Evolutionary conservation across 345 rosid genomes (phyloP), one percentile per base, ranked within the genome.

Genomic region (Sonneratia alba): DNA sequence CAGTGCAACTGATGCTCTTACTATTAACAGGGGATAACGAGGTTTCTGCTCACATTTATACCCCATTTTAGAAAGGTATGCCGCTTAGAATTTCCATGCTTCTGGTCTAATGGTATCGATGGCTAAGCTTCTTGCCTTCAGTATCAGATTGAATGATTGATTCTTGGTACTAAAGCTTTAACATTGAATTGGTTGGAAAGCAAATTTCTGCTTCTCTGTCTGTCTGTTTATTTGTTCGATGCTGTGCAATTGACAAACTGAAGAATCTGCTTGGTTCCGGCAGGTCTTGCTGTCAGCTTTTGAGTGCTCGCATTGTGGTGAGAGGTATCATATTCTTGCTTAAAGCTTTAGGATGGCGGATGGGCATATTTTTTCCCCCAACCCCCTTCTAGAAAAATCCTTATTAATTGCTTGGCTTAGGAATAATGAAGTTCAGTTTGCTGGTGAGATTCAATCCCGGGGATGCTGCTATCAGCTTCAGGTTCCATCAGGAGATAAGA

Each of bases 361-460:
- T 6, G 32, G 2, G 63, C 63, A 22, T 53, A 16, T 57, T n/a
- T 22, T 22, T n/a, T 57, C 12, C 13, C 13, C 7, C 32, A 5
- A 42, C 10, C 45, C 45, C 45, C 45, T 42, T 57, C 27, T 15
- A 62, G 38, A 34, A 1, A 27, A 18, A 24, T 57, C 63, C 63
- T 62, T 24, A 62, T 34, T 62, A 61, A 22, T 43, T 59, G 24
- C 72, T 62, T 40, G 70, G 22, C 51, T 14, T 73, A 87, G 98
- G 87, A 94, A 94, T 74, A 91, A 91, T 82, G 95, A 94, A 79
- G 96, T 91, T 74, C 97, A 94, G 82, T 94, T 91, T 83, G 98
- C 97, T 0, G 98, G 97, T 15, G 97, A 91, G 86, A 86, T 93
- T 72, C 97, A 91, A 79, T 83, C 88, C 7, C 79, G 82, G 55